Evolutionary conservation across 495 filamentous ascomycete species (phyloP), one percentile per base, ranked within the genome.

Genomic region (Cairneyella variabilis): DNA sequence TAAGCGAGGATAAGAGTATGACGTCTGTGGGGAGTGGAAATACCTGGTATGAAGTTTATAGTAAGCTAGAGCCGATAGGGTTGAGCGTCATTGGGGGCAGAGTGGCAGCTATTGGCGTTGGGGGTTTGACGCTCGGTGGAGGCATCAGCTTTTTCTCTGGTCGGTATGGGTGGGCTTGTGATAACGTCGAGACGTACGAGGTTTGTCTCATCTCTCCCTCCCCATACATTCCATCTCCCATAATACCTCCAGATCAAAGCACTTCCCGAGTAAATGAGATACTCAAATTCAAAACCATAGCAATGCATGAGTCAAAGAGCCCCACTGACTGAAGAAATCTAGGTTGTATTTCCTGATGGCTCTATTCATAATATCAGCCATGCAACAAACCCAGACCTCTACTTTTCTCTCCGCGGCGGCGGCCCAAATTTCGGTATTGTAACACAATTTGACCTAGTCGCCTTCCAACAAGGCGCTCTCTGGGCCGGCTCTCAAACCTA

Each of bases 361-460:
- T 49, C 52, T 2, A 69, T 79, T 34, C 18, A 71, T 34, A 78
- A 74, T 51, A 53, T 54, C 3, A 58, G 49, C 0, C 47, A 55
- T 0, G 67, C 77, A 32, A 2, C 66, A 0, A 11, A 53, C 21
- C 49, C 48, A 26, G 80, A 85, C 42, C 61, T 84, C 12, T 82
- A 66, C 63, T 63, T 58, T 51, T 77, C 78, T 10, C 70, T 83
- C 2, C 82, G 81, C 37, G 80, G 79, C 7, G 78, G 79, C 16
- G 50, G 65, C 3, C 72, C 64, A 56, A 81, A 82, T 59, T 79
- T 78, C 53, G 79, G 77, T 0, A 71, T 82, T 22, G 74, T 82
- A 3, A 82, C 80, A 1, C 68, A 67, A 17, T 77, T 75, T 39
- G 71, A 78, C 42, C 25, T 47, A 3, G 27, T 11, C 3, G 22